Percentiles rank a stretch among this genome's conserved stretches.
phyloP scores from a whole-genome alignment of 2,329 filamentous ascomycete species.

The Rhynchosporium secalis region DNA sequence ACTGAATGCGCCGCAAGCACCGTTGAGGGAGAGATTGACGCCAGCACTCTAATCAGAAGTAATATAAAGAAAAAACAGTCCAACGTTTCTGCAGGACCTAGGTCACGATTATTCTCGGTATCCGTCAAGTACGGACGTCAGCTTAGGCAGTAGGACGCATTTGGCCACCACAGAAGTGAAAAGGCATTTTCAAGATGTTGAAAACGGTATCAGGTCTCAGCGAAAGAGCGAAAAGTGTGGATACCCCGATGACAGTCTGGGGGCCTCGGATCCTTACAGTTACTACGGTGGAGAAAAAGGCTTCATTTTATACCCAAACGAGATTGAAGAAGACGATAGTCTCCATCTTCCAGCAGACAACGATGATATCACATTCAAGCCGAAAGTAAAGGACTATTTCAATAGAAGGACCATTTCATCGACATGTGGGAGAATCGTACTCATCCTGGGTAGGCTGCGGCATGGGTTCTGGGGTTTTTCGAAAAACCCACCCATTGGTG shows the following conservation, averaged over 20 bases:
- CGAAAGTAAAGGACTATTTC: conserved; percentile 48
- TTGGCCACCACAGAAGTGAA: conserved; percentile 6
- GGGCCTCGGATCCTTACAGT: conserved; percentile 43
- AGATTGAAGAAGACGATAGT: conserved; percentile 54
- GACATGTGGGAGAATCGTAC: conserved; percentile 42
- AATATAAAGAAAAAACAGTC: conserved; percentile 18
- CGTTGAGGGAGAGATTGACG: conserved; percentile 31
- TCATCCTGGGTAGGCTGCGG: conserved; percentile 41
- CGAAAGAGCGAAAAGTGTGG: conserved; percentile 41
- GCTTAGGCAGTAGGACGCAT: conserved; percentile 9
- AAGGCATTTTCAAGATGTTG: conserved; percentile 23
- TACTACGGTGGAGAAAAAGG: conserved; percentile 42
- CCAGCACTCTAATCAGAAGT: conserved; percentile 15
- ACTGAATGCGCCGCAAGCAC: conserved; percentile 27
- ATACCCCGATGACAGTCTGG: conserved; percentile 50
- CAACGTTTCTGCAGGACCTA: conserved; percentile 32
- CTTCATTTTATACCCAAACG: conserved; percentile 48
- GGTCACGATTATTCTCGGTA: conserved; percentile 40
- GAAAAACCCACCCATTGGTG: too few relatives aligned
- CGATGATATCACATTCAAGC: conserved; percentile 46
- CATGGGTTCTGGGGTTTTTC: too few relatives aligned
- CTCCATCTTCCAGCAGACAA: conserved; percentile 54
- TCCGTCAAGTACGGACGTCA: conserved; percentile 26
- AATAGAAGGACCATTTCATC: conserved; percentile 46
- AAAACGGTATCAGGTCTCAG: conserved; percentile 30